Conservation (phyloP, 768 basidiomycete genomes). For the Lactarius hatsudake region DNA sequence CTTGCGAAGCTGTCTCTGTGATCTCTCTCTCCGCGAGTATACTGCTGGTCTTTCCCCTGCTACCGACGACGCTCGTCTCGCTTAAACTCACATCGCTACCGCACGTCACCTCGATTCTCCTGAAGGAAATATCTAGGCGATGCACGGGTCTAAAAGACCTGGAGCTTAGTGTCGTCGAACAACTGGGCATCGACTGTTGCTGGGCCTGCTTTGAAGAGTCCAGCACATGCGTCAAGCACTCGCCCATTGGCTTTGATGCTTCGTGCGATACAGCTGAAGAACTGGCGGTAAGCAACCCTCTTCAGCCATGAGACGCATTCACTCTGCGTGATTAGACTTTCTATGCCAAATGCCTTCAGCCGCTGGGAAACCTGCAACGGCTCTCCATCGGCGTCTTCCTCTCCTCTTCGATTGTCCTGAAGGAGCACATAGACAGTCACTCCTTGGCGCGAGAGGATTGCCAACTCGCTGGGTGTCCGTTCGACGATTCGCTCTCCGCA, state of each 20-base stretch:
- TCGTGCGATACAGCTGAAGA: slow-evolving; percentile 41
- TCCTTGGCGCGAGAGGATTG: slow-evolving; percentile 4
- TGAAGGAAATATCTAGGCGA: slow-evolving; percentile 44
- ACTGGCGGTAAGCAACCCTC: slow-evolving; percentile 49
- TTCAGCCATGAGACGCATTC: neutral
- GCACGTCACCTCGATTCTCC: slow-evolving; percentile 49
- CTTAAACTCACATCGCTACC: slow-evolving; percentile 56
- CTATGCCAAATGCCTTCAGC: slow-evolving; percentile 44
- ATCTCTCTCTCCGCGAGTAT: slow-evolving; percentile 19
- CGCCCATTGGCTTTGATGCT: slow-evolving; percentile 51
- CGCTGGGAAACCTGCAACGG: slow-evolving; percentile 46
- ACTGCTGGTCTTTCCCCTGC: slow-evolving; percentile 26
- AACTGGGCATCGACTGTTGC: slow-evolving; percentile 57
- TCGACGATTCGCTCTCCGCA: slow-evolving; percentile 19
- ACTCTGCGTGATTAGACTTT: slow-evolving; percentile 36
- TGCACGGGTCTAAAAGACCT: slow-evolving; percentile 50
- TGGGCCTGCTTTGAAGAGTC: slow-evolving; percentile 65
- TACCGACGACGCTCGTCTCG: slow-evolving; percentile 41
- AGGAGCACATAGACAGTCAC: slow-evolving; percentile 46
- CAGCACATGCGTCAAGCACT: slow-evolving; percentile 51
- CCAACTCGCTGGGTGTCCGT: slow-evolving; percentile 9
- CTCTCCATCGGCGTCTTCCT: slow-evolving; percentile 64
- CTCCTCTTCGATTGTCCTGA: slow-evolving; percentile 50
- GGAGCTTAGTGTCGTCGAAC: slow-evolving; percentile 57
- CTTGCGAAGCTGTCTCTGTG: slow-evolving; percentile 18